phyloP scores from a whole-genome alignment of 2,329 filamentous ascomycete genomes.

The Lasiodiplodia hormozganensis region DNA sequence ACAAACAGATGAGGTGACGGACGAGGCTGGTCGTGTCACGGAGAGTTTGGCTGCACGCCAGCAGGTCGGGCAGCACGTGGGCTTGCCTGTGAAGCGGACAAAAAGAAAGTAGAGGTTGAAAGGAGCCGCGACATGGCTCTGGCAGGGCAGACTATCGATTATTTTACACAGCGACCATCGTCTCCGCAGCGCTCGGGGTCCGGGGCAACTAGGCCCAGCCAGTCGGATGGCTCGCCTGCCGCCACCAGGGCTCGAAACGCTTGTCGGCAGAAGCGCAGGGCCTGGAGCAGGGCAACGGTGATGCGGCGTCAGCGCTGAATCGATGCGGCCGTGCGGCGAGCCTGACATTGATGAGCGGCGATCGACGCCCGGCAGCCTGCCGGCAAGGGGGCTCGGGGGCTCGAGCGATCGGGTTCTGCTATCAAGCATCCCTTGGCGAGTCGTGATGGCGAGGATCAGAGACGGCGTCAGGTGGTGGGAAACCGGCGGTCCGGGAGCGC shows the following conservation, averaged over 20 bases:
- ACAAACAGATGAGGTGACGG: constrained; percentile 13
- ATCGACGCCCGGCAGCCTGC: background rate
- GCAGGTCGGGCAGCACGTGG: constrained; percentile 11
- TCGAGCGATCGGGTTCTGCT: constrained; percentile 3
- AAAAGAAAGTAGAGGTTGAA: constrained; percentile 1
- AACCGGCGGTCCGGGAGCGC: background rate
- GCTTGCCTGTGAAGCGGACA: constrained; percentile 4
- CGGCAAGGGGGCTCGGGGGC: constrained; percentile 23
- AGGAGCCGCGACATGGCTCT: background rate
- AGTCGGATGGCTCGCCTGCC: constrained; percentile 11
- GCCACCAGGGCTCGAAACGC: constrained; percentile 19
- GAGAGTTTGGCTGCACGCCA: background rate
- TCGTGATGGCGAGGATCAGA: background rate
- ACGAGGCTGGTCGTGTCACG: constrained; percentile 4
- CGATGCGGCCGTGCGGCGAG: background rate
- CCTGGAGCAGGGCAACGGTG: constrained; percentile 10
- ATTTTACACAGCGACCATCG: constrained; percentile 18
- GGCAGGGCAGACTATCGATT: constrained; percentile 11
- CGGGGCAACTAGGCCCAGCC: background rate
- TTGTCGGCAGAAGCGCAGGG: constrained; percentile 7
- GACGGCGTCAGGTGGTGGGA: background rate
- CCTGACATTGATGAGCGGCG: background rate
- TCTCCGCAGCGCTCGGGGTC: constrained; percentile 1
- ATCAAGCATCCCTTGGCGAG: constrained; percentile 2
- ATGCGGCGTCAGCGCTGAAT: constrained; percentile 22